Conservation (phyloP, 2,329 filamentous ascomycete genomes). For the Huntiella savannae region DNA sequence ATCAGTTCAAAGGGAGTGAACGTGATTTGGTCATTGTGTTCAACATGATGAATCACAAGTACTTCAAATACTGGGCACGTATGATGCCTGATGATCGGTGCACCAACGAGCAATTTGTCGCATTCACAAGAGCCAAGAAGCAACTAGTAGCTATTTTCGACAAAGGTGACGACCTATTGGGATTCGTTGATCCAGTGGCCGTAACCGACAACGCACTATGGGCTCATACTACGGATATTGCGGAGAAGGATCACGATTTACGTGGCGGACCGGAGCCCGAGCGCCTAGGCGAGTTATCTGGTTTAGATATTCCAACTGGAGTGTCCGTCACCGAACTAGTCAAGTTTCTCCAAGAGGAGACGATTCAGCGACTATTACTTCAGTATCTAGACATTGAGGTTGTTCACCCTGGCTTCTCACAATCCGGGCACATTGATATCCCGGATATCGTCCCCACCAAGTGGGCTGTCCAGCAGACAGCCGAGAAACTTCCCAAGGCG, state of each 20-base stretch:
- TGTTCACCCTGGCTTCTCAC: slow-evolving; percentile 5
- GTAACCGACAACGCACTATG: slow-evolving; percentile 3
- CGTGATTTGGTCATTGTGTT: slow-evolving; percentile 17
- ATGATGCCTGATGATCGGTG: slow-evolving; percentile 16
- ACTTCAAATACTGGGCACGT: slow-evolving; percentile 14
- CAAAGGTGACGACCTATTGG: slow-evolving; percentile 12
- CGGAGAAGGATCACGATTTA: neutral
- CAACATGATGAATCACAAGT: slow-evolving; percentile 14
- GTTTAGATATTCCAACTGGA: neutral
- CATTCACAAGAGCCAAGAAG: slow-evolving; percentile 16
- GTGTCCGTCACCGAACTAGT: slow-evolving; percentile 13
- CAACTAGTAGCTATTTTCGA: slow-evolving; percentile 17
- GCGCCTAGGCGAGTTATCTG: neutral
- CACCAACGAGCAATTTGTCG: slow-evolving; percentile 17
- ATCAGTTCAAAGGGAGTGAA: slow-evolving; percentile 19
- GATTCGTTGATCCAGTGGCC: slow-evolving; percentile 13
- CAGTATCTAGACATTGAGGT: slow-evolving; percentile 12
- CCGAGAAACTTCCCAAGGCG: neutral
- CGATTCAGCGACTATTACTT: slow-evolving; percentile 12
- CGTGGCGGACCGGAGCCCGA: slow-evolving; percentile 1
- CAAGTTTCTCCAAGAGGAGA: slow-evolving; percentile 15
- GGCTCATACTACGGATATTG: slow-evolving; percentile 5
- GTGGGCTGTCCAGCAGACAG: slow-evolving; percentile 4
- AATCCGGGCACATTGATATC: slow-evolving; percentile 12
- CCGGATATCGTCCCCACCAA: slow-evolving; percentile 12